A percentile compares a stretch with the other conserved stretches of the same genome.
These are phyloP conservation scores for Pseudogymnoascus sp. DNA, from an alignment of 2,329 filamentous ascomycete species.

Conservation along the genomic window DNA sequence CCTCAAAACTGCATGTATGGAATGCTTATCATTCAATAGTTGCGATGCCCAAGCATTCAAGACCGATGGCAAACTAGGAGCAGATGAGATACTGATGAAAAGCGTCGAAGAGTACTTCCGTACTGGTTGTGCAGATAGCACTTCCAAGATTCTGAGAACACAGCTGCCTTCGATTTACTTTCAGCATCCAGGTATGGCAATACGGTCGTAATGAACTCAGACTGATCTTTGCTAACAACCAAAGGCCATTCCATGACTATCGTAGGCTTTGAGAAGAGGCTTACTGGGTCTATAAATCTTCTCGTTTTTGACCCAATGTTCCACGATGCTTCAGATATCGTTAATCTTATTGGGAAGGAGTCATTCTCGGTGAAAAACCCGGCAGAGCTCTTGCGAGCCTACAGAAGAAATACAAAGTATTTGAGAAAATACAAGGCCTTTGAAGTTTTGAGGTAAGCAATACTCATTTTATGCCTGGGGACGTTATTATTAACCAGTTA, in stretches of 20 bases:
- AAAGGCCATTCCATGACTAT: slow-evolving; percentile 83
- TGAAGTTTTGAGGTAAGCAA: slow-evolving; percentile 64
- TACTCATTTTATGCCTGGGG: background rate
- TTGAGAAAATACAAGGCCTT: slow-evolving; percentile 67
- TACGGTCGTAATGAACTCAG: background rate
- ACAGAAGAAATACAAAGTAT: slow-evolving; percentile 63
- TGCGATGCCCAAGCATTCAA: slow-evolving; percentile 58
- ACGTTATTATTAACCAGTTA: background rate
- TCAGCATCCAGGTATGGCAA: slow-evolving; percentile 62
- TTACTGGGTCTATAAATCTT: slow-evolving; percentile 58
- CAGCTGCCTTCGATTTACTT: slow-evolving; percentile 78
- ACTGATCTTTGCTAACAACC: slow-evolving; percentile 3
- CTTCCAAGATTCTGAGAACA: slow-evolving; percentile 62
- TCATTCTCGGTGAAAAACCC: slow-evolving; percentile 41
- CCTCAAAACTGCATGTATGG: background rate
- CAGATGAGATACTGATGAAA: slow-evolving; percentile 47
- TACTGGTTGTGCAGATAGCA: slow-evolving; percentile 40
- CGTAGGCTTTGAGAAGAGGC: slow-evolving; percentile 68
- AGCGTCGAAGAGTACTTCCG: slow-evolving; percentile 70
- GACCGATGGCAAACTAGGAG: slow-evolving; percentile 32
- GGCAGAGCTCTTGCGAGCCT: slow-evolving; percentile 56
- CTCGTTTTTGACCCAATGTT: slow-evolving; percentile 87
- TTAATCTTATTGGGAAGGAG: slow-evolving; percentile 46
- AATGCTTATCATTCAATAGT: slow-evolving; percentile 28
- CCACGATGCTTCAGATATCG: slow-evolving; percentile 58